Conservation (phyloP, 768 basidiomycete species). For the Tulasnella sp. region DNA sequence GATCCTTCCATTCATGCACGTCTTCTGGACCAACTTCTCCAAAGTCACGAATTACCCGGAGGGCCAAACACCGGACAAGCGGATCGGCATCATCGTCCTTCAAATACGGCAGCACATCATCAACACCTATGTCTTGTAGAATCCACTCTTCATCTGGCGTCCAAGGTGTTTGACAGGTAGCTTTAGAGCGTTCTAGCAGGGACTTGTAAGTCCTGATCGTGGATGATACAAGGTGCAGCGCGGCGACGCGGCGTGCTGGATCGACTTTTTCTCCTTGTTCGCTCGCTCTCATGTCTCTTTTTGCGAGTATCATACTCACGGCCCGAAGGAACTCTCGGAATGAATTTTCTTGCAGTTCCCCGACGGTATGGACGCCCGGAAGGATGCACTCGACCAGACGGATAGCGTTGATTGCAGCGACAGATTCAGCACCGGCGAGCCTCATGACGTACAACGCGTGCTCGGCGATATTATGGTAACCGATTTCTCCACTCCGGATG, state of each 20-base stretch:
- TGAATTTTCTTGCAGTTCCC: background rate
- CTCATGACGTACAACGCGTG: background rate
- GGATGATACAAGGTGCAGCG: background rate
- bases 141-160: background rate
- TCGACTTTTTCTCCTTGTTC: background rate
- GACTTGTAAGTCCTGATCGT: background rate
- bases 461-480: background rate
- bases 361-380: background rate
- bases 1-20: background rate
- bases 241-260: background rate
- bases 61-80: background rate
- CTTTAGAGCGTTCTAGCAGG: background rate
- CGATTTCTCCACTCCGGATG: background rate
- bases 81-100: background rate
- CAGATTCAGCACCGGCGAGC: background rate
- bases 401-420: background rate
- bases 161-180: background rate
- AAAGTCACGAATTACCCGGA: background rate
- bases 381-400: background rate
- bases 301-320: background rate
- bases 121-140: background rate
- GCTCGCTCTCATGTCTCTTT: background rate
- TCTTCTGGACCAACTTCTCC: background rate
- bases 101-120: background rate
- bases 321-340: background rate